A percentile compares a stretch with the other conserved stretches of the same genome.
phyloP scores from a whole-genome alignment of 352 stramenopile species.

The Globisporangium cystogenes region DNA sequence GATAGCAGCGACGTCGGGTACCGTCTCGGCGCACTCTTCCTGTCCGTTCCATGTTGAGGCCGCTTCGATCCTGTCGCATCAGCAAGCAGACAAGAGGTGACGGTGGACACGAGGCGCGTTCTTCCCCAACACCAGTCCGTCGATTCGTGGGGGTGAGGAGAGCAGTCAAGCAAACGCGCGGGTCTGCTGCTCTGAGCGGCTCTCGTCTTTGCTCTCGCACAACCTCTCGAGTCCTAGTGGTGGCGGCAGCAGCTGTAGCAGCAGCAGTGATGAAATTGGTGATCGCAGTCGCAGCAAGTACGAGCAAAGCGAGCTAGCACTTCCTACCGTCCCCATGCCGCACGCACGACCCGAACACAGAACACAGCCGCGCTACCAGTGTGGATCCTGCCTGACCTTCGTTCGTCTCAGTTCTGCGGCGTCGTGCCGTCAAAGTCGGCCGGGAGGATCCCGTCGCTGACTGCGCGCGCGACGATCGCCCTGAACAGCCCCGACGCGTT shows the following conservation, averaged over 20 bases:
- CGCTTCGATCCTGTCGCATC: not conserved
- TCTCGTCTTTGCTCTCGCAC: not conserved
- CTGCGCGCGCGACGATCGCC: slow-evolving; percentile 29
- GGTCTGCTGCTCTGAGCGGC: not conserved
- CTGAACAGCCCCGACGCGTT: slow-evolving; percentile 46
- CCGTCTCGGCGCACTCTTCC: slow-evolving; percentile 44
- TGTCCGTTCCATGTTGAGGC: slow-evolving; percentile 52
- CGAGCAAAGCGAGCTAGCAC: too few species aligned
- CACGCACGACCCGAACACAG: too few species aligned
- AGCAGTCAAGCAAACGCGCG: not conserved
- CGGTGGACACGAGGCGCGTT: not conserved
- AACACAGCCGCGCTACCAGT: not conserved
- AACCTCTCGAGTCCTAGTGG: not conserved
- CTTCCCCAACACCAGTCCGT: not conserved
- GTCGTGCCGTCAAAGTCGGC: slow-evolving; percentile 44
- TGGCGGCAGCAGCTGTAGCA: too few species aligned
- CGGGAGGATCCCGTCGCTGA: slow-evolving; percentile 37
- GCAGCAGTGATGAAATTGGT: too few species aligned
- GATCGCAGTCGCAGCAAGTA: too few species aligned
- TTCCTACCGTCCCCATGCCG: too few species aligned
- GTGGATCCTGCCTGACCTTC: not conserved
- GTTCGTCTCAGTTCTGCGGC: slow-evolving; percentile 5
- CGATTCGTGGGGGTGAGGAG: not conserved
- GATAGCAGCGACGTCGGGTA: slow-evolving; percentile 10
- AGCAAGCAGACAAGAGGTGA: not conserved